Evolutionary conservation across 768 basidiomycete species (phyloP).

Genomic region (Mycena amicta): DNA sequence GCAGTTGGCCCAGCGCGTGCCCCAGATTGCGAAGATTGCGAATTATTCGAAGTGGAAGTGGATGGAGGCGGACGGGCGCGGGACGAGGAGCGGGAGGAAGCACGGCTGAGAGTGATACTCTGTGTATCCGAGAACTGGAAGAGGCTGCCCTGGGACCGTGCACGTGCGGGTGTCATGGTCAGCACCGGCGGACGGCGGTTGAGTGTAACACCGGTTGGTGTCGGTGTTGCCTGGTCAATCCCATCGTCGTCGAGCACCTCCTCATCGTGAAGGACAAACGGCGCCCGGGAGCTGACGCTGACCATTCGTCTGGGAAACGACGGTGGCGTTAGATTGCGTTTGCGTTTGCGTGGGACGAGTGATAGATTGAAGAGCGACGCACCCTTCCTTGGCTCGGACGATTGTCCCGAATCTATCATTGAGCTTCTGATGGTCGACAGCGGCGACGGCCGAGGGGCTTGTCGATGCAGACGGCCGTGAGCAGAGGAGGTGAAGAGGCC

Average conservation of each 20-base stretch:
- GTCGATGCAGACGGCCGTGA: no score
- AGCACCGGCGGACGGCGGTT: constrained; percentile 13
- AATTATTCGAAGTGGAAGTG: not conserved
- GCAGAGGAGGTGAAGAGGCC: no score
- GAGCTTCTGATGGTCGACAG: constrained; percentile 15
- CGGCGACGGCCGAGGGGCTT: no score
- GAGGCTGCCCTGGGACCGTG: constrained; percentile 9
- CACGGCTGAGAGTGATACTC: not conserved
- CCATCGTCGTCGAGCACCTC: not conserved
- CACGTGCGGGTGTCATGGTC: constrained; percentile 17
- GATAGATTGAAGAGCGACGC: constrained; percentile 2
- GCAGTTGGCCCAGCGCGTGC: not conserved
- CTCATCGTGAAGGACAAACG: constrained; percentile 9
- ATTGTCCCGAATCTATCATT: constrained; percentile 9
- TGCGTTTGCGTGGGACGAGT: not conserved
- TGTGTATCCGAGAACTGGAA: not conserved
- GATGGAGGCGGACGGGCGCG: not conserved
- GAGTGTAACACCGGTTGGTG: not conserved
- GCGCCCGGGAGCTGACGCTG: constrained; percentile 17
- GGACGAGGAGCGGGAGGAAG: constrained; percentile 8
- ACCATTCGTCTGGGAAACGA: constrained; percentile 9
- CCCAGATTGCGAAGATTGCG: not conserved
- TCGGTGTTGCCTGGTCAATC: not conserved
- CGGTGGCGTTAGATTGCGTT: not conserved
- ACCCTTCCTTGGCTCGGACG: constrained; percentile 18